phyloP scores from a whole-genome alignment of 768 basidiomycete genomes.

The Arthromyces matolae region DNA sequence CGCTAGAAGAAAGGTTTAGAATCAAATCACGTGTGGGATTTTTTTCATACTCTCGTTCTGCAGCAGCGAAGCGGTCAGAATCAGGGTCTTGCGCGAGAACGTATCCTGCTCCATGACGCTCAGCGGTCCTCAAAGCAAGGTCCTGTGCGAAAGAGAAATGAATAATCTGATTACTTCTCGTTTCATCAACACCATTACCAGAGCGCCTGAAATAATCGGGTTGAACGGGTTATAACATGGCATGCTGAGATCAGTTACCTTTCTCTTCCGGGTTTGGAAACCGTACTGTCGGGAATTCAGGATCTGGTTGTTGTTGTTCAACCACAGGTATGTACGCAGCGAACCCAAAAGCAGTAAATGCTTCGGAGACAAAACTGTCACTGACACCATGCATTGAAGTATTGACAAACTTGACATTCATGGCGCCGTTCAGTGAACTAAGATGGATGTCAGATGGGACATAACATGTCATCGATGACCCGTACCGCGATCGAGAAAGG shows the following conservation, averaged over 20 bases:
- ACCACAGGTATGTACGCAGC: constrained; percentile 54
- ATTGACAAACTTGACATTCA: constrained; percentile 64
- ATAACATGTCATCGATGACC: neutral
- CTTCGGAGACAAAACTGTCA: constrained; percentile 54
- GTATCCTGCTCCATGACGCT: constrained; percentile 47
- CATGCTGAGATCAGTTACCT: constrained; percentile 37
- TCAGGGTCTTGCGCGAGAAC: constrained; percentile 91
- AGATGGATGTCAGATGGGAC: neutral
- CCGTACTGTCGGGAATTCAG: constrained; percentile 78
- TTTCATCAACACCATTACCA: constrained; percentile 30
- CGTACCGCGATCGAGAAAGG: constrained; percentile 27
- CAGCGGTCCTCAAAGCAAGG: constrained; percentile 63
- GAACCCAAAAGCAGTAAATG: constrained; percentile 60
- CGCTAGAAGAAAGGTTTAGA: constrained; percentile 5
- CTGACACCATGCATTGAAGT: constrained; percentile 93
- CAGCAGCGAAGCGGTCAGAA: constrained; percentile 78
- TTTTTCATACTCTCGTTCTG: constrained; percentile 57
- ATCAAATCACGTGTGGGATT: no score
- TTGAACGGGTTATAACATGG: neutral
- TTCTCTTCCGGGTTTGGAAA: constrained; percentile 93
- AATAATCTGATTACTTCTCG: neutral
- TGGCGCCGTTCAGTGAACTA: constrained; percentile 33
- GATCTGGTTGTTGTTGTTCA: constrained; percentile 72
- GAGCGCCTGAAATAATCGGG: constrained; percentile 38
- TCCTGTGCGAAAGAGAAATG: constrained; percentile 45